These are phyloP conservation scores for Retiboletus flavoniger DNA, from an alignment of 1,284 basidiomycete species.

Conservation along the genomic window DNA sequence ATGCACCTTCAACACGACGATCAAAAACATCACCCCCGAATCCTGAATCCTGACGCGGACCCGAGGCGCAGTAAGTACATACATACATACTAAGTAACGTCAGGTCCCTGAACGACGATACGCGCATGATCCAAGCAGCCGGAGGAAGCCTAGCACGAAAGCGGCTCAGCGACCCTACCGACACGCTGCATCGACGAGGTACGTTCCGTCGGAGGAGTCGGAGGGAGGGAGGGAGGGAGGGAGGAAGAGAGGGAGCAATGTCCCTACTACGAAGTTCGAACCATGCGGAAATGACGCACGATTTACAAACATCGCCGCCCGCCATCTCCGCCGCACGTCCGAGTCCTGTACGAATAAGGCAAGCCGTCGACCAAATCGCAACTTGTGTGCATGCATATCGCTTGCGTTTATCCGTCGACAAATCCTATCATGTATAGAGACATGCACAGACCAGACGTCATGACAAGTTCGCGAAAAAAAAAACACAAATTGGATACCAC, in stretches of 20 bases:
- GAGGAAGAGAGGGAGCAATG: not conserved
- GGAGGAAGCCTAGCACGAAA: conserved; percentile 3
- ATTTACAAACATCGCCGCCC: not conserved
- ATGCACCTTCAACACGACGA: not conserved
- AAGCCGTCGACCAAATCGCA: not conserved
- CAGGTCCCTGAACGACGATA: not conserved
- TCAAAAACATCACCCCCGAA: not conserved
- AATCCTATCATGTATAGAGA: not conserved
- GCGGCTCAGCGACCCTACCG: conserved; percentile 15
- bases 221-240: not conserved
- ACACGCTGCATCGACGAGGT: conserved; percentile 28
- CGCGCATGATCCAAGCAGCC: not conserved
- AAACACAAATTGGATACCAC: not conserved
- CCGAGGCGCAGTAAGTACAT: not conserved
- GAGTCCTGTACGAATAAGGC: not conserved
- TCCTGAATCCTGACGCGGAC: conserved; percentile 10
- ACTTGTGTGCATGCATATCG: not conserved
- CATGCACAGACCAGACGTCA: not conserved
- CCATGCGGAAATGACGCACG: not conserved
- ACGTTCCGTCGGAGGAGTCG: not conserved
- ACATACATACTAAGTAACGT: too few species aligned
- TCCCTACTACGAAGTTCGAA: not conserved
- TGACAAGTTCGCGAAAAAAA: not conserved
- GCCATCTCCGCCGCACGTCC: not conserved
- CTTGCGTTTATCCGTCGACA: not conserved